Percentiles rank a stretch among this genome's conserved stretches.
Conservation (phyloP, 2,329 filamentous ascomycete genomes). For the Trichoderma harzianum region DNA sequence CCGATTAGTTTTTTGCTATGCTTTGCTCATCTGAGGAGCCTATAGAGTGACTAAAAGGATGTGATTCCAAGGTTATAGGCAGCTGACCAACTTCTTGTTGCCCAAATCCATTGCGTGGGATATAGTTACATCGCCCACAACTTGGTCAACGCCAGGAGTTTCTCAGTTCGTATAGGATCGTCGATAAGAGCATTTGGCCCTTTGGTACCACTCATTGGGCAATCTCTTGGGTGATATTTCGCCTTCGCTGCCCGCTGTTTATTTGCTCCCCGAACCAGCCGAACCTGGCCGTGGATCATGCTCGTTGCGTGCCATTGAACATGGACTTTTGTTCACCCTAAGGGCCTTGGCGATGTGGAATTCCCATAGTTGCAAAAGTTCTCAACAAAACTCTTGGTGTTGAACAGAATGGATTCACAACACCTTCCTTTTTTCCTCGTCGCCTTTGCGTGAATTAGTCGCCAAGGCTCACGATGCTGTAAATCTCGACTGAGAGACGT, state of each 20-base stretch:
- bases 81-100: neutral
- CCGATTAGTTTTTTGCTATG: neutral
- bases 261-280: neutral
- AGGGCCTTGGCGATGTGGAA: neutral
- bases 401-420: neutral
- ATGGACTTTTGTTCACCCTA: neutral
- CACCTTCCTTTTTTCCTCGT: slow-evolving; percentile 16
- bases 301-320: neutral
- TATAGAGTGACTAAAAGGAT: neutral
- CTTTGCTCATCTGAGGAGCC: neutral
- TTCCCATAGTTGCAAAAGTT: slow-evolving; percentile 5
- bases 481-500: neutral
- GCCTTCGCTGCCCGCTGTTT: neutral
- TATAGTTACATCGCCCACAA: neutral
- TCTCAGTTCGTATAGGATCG: neutral
- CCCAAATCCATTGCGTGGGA: neutral
- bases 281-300: neutral
- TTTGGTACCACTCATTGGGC: neutral
- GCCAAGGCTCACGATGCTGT: neutral
- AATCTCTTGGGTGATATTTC: neutral
- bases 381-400: neutral
- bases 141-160: neutral
- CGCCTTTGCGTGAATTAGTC: neutral
- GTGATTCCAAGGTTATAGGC: neutral
- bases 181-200: neutral